These are phyloP conservation scores for Nitzschia sp. DNA, from an alignment of 108 stramenopile species.

Conservation along the genomic window DNA sequence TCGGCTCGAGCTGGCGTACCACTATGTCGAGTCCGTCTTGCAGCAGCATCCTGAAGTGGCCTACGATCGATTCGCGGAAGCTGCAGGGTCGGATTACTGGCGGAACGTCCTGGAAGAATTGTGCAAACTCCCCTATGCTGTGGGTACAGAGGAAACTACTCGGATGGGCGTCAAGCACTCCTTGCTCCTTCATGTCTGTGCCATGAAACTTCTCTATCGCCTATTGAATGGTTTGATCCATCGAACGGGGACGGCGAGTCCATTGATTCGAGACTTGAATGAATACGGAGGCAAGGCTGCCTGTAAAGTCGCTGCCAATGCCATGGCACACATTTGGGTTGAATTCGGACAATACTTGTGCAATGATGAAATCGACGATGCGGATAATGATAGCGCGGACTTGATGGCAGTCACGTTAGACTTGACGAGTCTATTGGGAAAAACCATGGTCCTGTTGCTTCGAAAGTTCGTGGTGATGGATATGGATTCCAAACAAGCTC, in stretches of 20 bases:
- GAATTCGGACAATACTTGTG: neutral
- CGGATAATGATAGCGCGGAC: neutral
- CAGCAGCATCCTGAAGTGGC: neutral
- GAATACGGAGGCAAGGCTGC: conserved; percentile 4
- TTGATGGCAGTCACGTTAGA: neutral
- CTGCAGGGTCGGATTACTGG: conserved; percentile 15
- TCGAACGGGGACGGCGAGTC: neutral
- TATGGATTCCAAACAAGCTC: no score
- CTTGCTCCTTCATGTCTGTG: neutral
- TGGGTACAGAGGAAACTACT: neutral
- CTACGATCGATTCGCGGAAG: conserved; percentile 8
- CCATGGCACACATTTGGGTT: conserved; percentile 15
- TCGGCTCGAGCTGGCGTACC: neutral
- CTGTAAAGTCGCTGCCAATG: conserved; percentile 7
- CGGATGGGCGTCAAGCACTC: neutral
- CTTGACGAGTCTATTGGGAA: conserved; percentile 1
- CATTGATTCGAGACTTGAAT: conserved; percentile 5
- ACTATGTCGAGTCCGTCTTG: neutral
- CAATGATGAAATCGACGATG: neutral
- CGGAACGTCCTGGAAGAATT: neutral
- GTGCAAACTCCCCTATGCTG: neutral
- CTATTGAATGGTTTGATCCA: conserved; percentile 1
- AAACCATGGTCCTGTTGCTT: neutral
- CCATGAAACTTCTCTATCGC: neutral
- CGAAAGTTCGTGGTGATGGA: neutral